Percentiles rank a stretch among this genome's conserved stretches.
Evolutionary conservation across 2,329 filamentous ascomycete species (phyloP).

Genomic region (Fusarium palustre): DNA sequence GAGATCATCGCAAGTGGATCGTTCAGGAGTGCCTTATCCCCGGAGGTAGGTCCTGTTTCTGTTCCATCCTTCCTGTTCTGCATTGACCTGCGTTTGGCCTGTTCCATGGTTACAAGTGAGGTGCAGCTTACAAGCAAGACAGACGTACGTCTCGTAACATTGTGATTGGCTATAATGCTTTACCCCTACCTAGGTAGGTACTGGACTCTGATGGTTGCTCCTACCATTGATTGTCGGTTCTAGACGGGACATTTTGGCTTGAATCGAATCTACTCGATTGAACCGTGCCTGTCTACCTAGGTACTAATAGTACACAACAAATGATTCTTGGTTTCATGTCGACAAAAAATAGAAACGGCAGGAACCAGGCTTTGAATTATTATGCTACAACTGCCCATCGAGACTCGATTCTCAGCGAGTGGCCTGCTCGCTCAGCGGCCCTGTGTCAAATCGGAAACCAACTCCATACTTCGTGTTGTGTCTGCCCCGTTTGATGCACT

Average conservation of each 20-base stretch:
- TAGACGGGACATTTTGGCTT: constrained; percentile 6
- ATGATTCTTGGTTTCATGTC: background rate
- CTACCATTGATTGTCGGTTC: constrained; percentile 21
- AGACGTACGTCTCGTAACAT: constrained; percentile 11
- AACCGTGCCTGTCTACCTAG: background rate
- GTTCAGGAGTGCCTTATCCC: constrained; percentile 5
- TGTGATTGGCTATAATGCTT: constrained; percentile 34
- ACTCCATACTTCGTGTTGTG: background rate
- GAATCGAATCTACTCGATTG: background rate
- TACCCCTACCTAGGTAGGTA: background rate
- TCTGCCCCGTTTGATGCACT: background rate
- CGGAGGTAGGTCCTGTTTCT: constrained; percentile 21
- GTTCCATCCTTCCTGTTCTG: constrained; percentile 15
- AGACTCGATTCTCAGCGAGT: constrained; percentile 25
- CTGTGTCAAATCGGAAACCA: constrained; percentile 1
- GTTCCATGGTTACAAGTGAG: constrained; percentile 5
- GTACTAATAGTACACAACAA: background rate
- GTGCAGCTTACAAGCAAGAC: constrained; percentile 16
- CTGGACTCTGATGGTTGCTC: constrained; percentile 35
- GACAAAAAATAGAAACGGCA: background rate
- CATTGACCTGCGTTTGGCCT: constrained; percentile 32
- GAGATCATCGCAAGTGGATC: constrained; percentile 5
- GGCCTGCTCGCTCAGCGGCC: background rate
- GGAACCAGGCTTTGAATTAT: background rate
- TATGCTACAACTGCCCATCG: constrained; percentile 13